These are phyloP conservation scores for Claviceps sp. DNA, from an alignment of 2,329 filamentous ascomycete genomes.

Conservation along the genomic window DNA sequence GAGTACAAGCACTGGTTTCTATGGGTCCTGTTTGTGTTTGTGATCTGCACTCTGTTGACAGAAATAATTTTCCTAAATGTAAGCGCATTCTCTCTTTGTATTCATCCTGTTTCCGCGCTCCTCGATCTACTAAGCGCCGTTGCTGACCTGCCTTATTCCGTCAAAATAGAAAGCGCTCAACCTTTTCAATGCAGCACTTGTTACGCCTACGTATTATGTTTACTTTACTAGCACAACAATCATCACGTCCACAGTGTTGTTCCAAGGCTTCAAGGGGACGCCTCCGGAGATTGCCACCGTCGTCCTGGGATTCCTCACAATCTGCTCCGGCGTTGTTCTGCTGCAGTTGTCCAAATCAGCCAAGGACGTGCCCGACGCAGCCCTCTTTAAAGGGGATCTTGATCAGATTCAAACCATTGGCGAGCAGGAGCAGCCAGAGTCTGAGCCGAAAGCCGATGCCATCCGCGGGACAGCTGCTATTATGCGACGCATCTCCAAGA, in stretches of 20 bases:
- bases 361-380: slow-evolving; percentile 89
- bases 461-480: slow-evolving; percentile 86
- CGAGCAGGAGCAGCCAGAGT: slow-evolving; percentile 90
- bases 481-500: slow-evolving; percentile 64
- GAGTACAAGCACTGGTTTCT: slow-evolving; percentile 98
- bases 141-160: not conserved
- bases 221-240: slow-evolving; percentile 96
- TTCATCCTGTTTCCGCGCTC: not conserved
- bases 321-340: slow-evolving; percentile 83
- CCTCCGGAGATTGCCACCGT: slow-evolving; percentile 71
- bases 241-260: slow-evolving; percentile 81
- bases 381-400: slow-evolving; percentile 83
- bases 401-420: slow-evolving; percentile 93
- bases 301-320: slow-evolving; percentile 84
- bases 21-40: slow-evolving; percentile 83
- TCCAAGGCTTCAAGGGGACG: slow-evolving; percentile 86
- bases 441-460: slow-evolving; percentile 89
- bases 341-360: slow-evolving; percentile 95
- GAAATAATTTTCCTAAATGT: slow-evolving; percentile 96
- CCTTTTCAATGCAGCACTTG: slow-evolving; percentile 88
- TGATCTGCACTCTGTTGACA: slow-evolving; percentile 74
- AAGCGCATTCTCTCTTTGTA: slow-evolving; percentile 23
- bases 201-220: slow-evolving; percentile 97
- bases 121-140: not conserved
- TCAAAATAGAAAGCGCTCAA: slow-evolving; percentile 88